Conservation (phyloP, 1,284 basidiomycete species). For the Cryptococcus maquisensis region DNA sequence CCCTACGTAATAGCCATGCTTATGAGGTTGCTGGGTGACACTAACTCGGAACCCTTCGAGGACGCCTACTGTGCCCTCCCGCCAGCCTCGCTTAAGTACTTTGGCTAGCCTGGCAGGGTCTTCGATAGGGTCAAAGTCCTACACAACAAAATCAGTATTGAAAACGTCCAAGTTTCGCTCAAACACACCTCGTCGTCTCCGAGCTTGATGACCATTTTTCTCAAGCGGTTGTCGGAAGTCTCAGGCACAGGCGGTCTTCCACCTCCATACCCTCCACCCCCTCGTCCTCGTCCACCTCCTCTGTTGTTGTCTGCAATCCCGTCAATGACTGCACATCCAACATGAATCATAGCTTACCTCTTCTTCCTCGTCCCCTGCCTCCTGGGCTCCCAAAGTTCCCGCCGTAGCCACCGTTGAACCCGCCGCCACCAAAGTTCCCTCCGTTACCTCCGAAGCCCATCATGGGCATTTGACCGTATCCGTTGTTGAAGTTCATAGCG, state of each 20-base stretch:
- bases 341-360: neutral
- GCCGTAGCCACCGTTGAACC: conserved; percentile 13
- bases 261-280: conserved; percentile 25
- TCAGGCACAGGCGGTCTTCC: conserved; percentile 50
- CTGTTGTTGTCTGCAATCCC: neutral
- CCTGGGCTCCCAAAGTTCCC: conserved; percentile 1
- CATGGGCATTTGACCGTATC: neutral
- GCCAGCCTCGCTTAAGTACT: conserved; percentile 62
- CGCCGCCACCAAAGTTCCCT: conserved; percentile 3
- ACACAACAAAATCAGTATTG: neutral
- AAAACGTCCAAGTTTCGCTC: neutral
- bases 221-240: conserved; percentile 67
- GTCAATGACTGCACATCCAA: neutral
- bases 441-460: conserved; percentile 23
- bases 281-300: conserved; percentile 14
- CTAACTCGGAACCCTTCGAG: conserved; percentile 67
- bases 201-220: conserved; percentile 64
- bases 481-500: too few relatives aligned
- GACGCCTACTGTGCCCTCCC: conserved; percentile 58
- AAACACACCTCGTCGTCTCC: conserved; percentile 71
- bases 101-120: conserved; percentile 64
- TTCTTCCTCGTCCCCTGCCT: conserved; percentile 11
- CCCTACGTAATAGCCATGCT: conserved; percentile 80
- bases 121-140: conserved; percentile 55
- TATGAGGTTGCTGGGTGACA: conserved; percentile 84